Conservation (phyloP, 2,329 filamentous ascomycete genomes). For the Diaporthe eres region DNA sequence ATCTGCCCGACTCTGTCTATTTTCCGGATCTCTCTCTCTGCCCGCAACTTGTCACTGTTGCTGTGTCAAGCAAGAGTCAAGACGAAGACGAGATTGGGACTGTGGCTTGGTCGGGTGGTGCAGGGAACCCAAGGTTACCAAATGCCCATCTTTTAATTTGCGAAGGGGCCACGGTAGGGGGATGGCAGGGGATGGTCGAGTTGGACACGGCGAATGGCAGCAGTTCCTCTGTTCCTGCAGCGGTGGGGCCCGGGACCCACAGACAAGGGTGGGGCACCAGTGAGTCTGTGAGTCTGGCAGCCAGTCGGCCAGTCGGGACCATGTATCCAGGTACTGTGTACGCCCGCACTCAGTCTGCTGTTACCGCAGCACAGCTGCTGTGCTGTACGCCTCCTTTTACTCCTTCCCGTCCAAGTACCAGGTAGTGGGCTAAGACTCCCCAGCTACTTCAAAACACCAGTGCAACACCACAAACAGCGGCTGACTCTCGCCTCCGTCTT, state of each 20-base stretch:
- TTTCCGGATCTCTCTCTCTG: not conserved
- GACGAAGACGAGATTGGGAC: constrained; percentile 27
- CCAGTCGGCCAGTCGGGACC: not conserved
- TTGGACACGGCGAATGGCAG: constrained; percentile 23
- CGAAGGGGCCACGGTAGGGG: constrained; percentile 13
- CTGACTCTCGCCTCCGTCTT: not conserved
- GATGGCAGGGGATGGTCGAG: not conserved
- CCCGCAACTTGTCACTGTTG: constrained; percentile 19
- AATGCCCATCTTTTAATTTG: constrained; percentile 22
- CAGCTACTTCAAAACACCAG: constrained; percentile 7
- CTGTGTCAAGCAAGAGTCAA: constrained; percentile 27
- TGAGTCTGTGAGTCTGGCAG: constrained; percentile 5
- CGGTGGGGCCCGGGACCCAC: constrained; percentile 9
- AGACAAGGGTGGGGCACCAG: constrained; percentile 1
- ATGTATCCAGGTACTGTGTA: not conserved
- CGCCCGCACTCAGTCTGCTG: not conserved
- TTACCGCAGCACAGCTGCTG: not conserved
- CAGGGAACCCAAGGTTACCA: constrained; percentile 24
- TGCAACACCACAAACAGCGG: constrained; percentile 7
- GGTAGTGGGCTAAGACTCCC: not conserved
- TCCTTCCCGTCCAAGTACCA: no score
- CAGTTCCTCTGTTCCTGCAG: constrained; percentile 31
- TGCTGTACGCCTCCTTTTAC: no score
- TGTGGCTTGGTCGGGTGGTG: constrained; percentile 26
- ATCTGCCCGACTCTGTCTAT: not conserved